These are phyloP conservation scores for Tuber aestivum DNA, from an alignment of 495 filamentous ascomycete species.

Conservation along the genomic window DNA sequence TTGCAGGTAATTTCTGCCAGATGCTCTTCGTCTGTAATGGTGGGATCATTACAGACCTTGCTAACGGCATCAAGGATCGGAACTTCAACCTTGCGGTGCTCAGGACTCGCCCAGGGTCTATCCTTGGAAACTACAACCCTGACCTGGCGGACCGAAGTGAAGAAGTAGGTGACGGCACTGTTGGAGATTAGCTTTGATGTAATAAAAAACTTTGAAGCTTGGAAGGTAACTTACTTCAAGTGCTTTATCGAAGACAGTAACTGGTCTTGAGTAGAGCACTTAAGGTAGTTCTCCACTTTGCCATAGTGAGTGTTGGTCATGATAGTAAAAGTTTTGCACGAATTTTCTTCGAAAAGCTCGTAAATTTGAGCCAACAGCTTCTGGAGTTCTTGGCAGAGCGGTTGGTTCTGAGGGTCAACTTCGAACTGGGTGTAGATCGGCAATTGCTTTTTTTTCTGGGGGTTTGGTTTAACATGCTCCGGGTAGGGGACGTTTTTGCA, in stretches of 20 bases:
- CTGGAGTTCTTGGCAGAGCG: neutral
- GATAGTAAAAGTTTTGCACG: neutral
- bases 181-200: neutral
- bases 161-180: neutral
- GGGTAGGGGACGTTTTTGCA: neutral
- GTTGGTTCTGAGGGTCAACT: neutral
- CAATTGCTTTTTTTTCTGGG: neutral
- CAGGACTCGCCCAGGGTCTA: neutral
- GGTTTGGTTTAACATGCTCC: neutral
- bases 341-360: neutral
- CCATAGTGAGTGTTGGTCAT: neutral
- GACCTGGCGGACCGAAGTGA: neutral
- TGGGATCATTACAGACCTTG: constrained; percentile 12
- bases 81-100: neutral
- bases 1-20: constrained; percentile 15
- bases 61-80: constrained; percentile 15
- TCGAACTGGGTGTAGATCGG: neutral
- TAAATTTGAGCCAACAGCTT: neutral
- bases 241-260: neutral
- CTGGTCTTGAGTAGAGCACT: neutral
- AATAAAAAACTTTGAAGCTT: neutral
- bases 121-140: neutral
- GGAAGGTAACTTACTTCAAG: neutral
- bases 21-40: constrained; percentile 16
- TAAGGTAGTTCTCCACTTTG: neutral